Percentiles rank a stretch among this genome's conserved stretches.
phyloP scores from a whole-genome alignment of 2,329 filamentous ascomycete genomes.

The Aspergillus vadensis region DNA sequence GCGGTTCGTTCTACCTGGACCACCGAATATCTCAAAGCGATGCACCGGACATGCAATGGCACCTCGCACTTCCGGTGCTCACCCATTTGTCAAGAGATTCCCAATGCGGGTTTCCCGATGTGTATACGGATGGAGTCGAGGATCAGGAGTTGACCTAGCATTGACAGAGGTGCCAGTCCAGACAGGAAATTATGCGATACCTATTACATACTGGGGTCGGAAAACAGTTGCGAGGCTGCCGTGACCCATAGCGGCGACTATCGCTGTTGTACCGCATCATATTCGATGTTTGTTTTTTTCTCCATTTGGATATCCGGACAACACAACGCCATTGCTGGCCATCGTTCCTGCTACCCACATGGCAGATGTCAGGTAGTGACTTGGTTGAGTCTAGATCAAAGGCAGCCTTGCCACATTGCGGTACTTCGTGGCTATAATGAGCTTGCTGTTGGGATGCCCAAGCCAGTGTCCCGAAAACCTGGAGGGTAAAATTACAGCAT shows the following conservation, averaged over 20 bases:
- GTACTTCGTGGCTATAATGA: conserved; percentile 1
- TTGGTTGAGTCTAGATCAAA: conserved; percentile 2
- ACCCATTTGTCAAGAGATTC: not conserved
- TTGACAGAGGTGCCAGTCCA: not conserved
- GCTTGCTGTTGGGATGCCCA: not conserved
- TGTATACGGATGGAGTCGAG: not conserved
- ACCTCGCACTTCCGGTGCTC: not conserved
- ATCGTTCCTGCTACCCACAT: conserved; percentile 6
- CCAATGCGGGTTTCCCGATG: not conserved
- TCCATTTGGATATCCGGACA: not conserved
- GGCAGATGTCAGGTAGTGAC: conserved; percentile 4
- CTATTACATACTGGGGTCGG: not conserved
- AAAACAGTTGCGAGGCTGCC: conserved; percentile 11
- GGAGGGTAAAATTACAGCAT: not conserved
- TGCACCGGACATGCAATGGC: conserved; percentile 2
- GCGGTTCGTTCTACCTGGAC: conserved; percentile 1
- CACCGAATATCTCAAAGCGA: not conserved
- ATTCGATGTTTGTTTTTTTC: not conserved
- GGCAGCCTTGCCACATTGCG: conserved; percentile 7
- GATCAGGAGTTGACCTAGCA: not conserved
- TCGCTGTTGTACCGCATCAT: not conserved
- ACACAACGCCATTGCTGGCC: conserved; percentile 4
- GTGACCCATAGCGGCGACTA: not conserved
- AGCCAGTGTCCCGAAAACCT: not conserved
- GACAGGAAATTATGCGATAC: not conserved